These are phyloP conservation scores for Lablab purpureus DNA, from an alignment of 306 rosid genomes.

Conservation along the genomic window DNA sequence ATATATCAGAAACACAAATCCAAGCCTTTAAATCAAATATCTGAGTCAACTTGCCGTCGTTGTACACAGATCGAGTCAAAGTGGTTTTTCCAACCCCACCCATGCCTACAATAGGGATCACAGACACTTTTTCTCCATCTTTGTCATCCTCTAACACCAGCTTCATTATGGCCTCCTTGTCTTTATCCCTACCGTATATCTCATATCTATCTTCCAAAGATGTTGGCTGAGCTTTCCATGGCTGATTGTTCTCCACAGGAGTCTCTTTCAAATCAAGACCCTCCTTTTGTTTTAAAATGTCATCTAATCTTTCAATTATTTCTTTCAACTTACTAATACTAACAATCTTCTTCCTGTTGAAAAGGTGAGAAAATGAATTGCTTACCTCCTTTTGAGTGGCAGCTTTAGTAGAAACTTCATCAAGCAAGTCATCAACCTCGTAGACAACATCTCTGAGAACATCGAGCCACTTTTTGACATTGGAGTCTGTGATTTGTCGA, in stretches of 20 bases:
- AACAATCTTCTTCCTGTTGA: neutral
- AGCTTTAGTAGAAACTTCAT: neutral
- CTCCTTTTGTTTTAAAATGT: no score
- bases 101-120: neutral
- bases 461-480: neutral
- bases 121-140: neutral
- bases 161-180: neutral
- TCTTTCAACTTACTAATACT: neutral
- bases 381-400: neutral
- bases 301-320: neutral
- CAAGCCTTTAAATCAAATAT: neutral
- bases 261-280: neutral
- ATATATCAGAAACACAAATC: neutral
- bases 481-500: neutral
- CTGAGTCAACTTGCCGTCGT: neutral
- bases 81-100: constrained; percentile 6
- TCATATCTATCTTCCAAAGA: neutral
- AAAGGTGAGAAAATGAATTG: neutral
- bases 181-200: neutral
- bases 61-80: neutral
- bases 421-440: neutral
- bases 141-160: neutral
- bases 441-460: neutral
- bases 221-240: neutral
- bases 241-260: neutral